Evolutionary conservation across 306 rosid genomes (phyloP).

Genomic region (Rosa chinensis): DNA sequence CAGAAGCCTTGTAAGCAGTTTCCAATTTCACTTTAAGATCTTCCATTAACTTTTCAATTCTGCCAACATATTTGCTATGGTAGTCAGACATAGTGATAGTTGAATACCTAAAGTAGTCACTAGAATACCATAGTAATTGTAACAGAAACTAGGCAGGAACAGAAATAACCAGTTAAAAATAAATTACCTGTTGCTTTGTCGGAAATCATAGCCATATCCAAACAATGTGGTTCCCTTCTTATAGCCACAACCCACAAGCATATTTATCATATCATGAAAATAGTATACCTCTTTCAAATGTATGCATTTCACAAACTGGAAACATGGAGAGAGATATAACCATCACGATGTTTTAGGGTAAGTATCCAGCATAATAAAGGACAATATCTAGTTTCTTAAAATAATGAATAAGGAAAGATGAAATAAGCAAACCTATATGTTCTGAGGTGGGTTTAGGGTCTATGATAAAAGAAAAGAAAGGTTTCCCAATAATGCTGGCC

Average conservation of each 20-base stretch:
- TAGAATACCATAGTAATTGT: background rate
- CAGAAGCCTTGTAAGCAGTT: slow-evolving; percentile 79
- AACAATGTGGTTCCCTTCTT: slow-evolving; percentile 89
- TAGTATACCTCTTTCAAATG: slow-evolving; percentile 75
- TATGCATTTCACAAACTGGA: slow-evolving; percentile 67
- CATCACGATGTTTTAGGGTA: background rate
- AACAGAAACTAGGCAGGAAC: background rate
- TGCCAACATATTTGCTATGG: slow-evolving; percentile 33
- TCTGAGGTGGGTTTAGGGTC: background rate
- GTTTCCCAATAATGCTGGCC: background rate
- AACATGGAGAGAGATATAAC: slow-evolving; percentile 24
- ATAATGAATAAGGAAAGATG: background rate
- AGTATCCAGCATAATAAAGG: slow-evolving; percentile 1
- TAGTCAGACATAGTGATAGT: slow-evolving; percentile 10
- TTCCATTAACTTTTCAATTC: slow-evolving; percentile 72
- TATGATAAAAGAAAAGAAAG: background rate
- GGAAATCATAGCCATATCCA: slow-evolving; percentile 93
- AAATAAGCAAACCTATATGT: background rate
- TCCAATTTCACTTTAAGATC: slow-evolving; percentile 75
- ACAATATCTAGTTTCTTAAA: background rate
- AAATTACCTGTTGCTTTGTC: slow-evolving; percentile 86
- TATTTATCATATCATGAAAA: slow-evolving; percentile 86
- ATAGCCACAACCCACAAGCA: slow-evolving; percentile 81
- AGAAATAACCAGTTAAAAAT: background rate
- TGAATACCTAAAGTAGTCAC: background rate